These are phyloP conservation scores for Lenwebbia sp. DNA, from an alignment of 345 rosid genomes.

Conservation along the genomic window DNA sequence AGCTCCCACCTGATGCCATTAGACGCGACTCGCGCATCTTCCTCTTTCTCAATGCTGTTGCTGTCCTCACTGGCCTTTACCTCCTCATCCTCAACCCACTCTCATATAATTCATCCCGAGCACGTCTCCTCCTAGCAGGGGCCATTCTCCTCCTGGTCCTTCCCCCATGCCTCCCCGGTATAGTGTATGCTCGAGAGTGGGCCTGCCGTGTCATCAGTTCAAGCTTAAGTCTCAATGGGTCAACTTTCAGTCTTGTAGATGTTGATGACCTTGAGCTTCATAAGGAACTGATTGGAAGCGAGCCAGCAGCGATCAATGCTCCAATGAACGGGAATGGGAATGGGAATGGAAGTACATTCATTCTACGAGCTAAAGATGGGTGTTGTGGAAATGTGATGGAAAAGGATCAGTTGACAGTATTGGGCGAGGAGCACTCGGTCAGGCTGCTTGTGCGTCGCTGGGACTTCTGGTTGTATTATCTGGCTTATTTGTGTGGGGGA, in stretches of 20 bases:
- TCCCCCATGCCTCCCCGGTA: conserved; percentile 57
- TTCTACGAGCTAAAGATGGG: conserved; percentile 1
- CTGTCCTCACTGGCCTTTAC: conserved; percentile 57
- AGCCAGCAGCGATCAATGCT: not conserved
- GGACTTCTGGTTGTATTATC: conserved; percentile 81
- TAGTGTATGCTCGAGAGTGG: conserved; percentile 46
- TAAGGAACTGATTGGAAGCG: conserved; percentile 26
- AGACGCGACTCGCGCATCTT: conserved; percentile 38
- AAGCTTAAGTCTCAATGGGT: conserved; percentile 6
- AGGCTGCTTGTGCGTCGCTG: conserved; percentile 30
- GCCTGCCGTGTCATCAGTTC: conserved; percentile 7
- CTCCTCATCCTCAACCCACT: conserved; percentile 46
- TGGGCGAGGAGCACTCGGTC: conserved; percentile 69
- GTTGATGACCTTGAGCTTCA: conserved; percentile 39
- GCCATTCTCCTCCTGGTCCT: conserved; percentile 36
- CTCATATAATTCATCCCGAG: conserved; percentile 17
- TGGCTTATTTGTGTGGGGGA: conserved; percentile 68
- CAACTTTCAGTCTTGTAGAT: conserved; percentile 30
- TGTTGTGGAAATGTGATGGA: conserved; percentile 18
- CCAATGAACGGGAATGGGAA: not conserved
- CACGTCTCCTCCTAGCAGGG: conserved; percentile 40
- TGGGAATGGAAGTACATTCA: not conserved
- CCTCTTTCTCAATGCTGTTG: conserved; percentile 36
- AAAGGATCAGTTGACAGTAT: conserved; percentile 37
- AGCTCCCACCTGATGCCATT: conserved; percentile 11